Evolutionary conservation across 1,284 basidiomycete genomes (phyloP).

Genomic region (Lentinus polychrous): DNA sequence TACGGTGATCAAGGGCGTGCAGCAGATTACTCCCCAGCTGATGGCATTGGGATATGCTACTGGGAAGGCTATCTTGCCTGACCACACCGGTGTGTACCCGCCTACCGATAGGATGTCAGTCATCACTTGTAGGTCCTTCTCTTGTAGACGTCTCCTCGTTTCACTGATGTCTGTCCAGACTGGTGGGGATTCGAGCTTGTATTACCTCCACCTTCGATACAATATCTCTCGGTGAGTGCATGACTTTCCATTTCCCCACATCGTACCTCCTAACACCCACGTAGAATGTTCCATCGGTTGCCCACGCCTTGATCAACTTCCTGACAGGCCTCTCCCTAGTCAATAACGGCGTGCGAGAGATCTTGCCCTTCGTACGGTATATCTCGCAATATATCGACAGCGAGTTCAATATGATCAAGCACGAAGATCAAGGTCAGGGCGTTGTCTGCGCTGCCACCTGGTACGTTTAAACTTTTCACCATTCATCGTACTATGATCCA

Average conservation of each 20-base stretch:
- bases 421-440: constrained; percentile 59
- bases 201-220: constrained; percentile 60
- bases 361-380: constrained; percentile 74
- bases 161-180: constrained; percentile 33
- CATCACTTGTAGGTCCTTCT: constrained; percentile 55
- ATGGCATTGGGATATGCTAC: constrained; percentile 74
- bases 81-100: constrained; percentile 64
- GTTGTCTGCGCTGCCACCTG: constrained; percentile 82
- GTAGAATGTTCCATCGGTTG: constrained; percentile 54
- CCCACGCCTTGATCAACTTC: constrained; percentile 59
- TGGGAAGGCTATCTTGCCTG: constrained; percentile 55
- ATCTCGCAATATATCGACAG: constrained; percentile 69
- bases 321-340: constrained; percentile 62
- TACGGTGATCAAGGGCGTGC: constrained; percentile 59
- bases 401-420: constrained; percentile 60
- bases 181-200: constrained; percentile 81
- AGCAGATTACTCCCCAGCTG: constrained; percentile 66
- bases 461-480: constrained; percentile 31
- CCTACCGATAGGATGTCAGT: constrained; percentile 72
- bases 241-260: background rate
- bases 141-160: background rate
- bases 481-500: background rate
- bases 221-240: constrained; percentile 45
- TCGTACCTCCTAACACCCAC: background rate
- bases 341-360: constrained; percentile 65